phyloP scores from a whole-genome alignment of 371 early-diverging fungal species.

The Mucor mucedo region DNA sequence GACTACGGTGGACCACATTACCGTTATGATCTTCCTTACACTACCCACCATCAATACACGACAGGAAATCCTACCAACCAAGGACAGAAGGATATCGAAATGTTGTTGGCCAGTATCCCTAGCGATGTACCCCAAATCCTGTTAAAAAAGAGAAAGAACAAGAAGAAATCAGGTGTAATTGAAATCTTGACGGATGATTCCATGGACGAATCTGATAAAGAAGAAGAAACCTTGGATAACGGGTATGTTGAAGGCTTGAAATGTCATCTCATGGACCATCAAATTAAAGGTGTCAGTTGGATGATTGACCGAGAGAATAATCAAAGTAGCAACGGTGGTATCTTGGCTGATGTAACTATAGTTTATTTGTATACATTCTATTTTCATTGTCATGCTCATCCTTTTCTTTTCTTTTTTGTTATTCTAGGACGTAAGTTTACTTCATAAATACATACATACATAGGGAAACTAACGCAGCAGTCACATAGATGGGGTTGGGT shows the following conservation, averaged over 20 bases:
- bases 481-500: slow-evolving; percentile 80
- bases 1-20: background rate
- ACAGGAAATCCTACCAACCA: slow-evolving; percentile 7
- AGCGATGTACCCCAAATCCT: slow-evolving; percentile 18
- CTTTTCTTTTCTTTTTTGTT: background rate
- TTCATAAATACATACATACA: background rate
- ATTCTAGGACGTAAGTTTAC: slow-evolving; percentile 32
- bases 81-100: slow-evolving; percentile 40
- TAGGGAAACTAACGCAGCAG: background rate
- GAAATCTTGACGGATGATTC: slow-evolving; percentile 14
- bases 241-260: slow-evolving; percentile 40
- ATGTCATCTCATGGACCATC: slow-evolving; percentile 45
- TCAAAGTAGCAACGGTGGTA: slow-evolving; percentile 66
- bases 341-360: slow-evolving; percentile 72
- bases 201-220: slow-evolving; percentile 2
- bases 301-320: slow-evolving; percentile 55
- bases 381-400: background rate
- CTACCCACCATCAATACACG: background rate
- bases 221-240: slow-evolving; percentile 20
- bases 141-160: slow-evolving; percentile 14
- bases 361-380: background rate
- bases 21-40: background rate
- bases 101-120: slow-evolving; percentile 47
- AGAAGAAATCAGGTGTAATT: slow-evolving; percentile 1
- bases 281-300: slow-evolving; percentile 48